Evolutionary conservation across 768 basidiomycete species (phyloP).

Genomic region (Tylopilus rubrobrunneus): DNA sequence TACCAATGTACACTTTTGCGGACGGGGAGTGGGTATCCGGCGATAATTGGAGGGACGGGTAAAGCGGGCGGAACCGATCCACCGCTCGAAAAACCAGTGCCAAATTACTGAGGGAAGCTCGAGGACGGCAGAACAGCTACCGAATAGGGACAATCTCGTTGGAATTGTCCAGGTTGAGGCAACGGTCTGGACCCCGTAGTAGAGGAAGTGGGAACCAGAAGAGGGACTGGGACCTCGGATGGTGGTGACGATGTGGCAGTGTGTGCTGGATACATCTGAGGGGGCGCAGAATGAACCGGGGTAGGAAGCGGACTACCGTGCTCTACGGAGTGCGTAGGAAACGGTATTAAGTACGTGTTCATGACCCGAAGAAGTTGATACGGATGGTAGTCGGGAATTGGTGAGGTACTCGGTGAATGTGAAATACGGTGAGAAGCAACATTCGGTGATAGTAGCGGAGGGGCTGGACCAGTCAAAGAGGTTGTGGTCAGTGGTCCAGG

Average conservation of each 20-base stretch:
- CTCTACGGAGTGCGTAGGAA: constrained; percentile 27
- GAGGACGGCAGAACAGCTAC: constrained; percentile 27
- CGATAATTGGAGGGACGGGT: constrained; percentile 33
- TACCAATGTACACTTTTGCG: constrained; percentile 33
- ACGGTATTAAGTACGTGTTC: constrained; percentile 22
- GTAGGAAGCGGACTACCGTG: constrained; percentile 16
- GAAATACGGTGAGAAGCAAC: constrained; percentile 18
- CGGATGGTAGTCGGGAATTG: constrained; percentile 22
- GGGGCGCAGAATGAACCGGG: constrained; percentile 20
- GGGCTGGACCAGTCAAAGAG: constrained; percentile 5
- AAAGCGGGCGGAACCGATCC: constrained; percentile 16
- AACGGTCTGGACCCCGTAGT: constrained; percentile 28
- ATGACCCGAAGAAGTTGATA: constrained; percentile 18
- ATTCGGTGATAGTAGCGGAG: constrained; percentile 6
- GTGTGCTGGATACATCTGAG: constrained; percentile 22
- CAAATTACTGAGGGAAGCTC: constrained; percentile 28
- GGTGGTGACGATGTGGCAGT: constrained; percentile 24
- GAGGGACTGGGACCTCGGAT: constrained; percentile 13
- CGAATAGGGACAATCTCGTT: constrained; percentile 29
- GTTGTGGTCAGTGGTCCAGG: constrained; percentile 7
- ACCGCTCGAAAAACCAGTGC: constrained; percentile 12
- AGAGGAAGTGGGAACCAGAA: constrained; percentile 1
- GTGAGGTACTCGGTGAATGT: constrained; percentile 29
- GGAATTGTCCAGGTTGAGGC: constrained; percentile 30
- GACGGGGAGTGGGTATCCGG: constrained; percentile 17